Evolutionary conservation across 257 asterid species (phyloP), one percentile per base, ranked within the genome.

Genomic region (Haberlea rhodopensis): DNA sequence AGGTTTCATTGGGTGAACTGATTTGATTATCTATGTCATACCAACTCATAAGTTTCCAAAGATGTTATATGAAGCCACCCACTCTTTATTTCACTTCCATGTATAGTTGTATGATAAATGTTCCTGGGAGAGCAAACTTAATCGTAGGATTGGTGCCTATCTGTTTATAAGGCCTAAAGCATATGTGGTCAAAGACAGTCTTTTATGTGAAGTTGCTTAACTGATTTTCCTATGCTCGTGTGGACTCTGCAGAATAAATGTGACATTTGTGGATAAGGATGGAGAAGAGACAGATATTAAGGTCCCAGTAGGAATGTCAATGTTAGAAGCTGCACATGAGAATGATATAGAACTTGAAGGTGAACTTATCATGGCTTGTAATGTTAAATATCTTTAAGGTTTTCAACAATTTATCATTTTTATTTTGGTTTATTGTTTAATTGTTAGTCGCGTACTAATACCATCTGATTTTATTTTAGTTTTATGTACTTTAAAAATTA

Each of bases 321-420:
- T 91, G 88, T 75, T 89, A 43, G 98, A 91, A 75, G 97, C 97
- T 73, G 96, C 96, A 53, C 96, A 89, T 57, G 95, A 91, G 69
- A 89, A 89, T 77, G 96, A 85, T 57, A 68, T 89, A 56, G 96
- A 89, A 1, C 98, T 91, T 62, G 97, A 91, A 91, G 98, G 98
- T 91, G 62, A 64, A 63, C 60, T 54, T 72, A 51, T 71, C 45
- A 34, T 10, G 45, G 45, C 16, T 34, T 34, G 16, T 11, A 5
- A 37, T 37, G 46, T 37, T 37, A 11, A 37, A 37, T 34, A 2
- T 37, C n/a, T 37, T 37, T 1, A 0, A 37, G n/a, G 46, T 11
- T 37, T 37, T 37, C 5, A 11, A 3, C n/a, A 3, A 37, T 5
- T 37, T 37, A 37, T 37, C n/a, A 37, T 37, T 37, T 37, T 11